Base-by-base conservation (phyloP, 2,329 filamentous ascomycete genomes). In the Penicillium sp. region DNA sequence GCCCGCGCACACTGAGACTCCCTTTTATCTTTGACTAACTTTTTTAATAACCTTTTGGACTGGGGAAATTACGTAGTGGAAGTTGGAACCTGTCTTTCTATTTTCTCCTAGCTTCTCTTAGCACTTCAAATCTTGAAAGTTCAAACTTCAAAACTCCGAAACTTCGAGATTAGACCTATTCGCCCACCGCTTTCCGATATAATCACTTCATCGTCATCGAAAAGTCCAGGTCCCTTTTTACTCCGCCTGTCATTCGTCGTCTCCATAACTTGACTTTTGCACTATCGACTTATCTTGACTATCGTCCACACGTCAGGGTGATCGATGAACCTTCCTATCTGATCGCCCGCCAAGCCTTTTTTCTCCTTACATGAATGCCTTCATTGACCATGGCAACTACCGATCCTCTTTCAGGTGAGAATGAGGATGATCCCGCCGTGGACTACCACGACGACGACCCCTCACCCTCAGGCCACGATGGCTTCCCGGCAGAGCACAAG, bases 321-420 rank as follows among this genome's bases (percentile, higher is more conserved):
- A 56, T 57, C 50, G 29, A 50, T 50, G 33, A 45, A 49, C 39
- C 20, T 18, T 48, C 32, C 31, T 46, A 46, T 46, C 46, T 25
- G 50, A 54, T 57, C 52, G 52, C 52, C 55, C 54, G 54, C 55
- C 55, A 57, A 59, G 57, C 48, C 39, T 25, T n/a, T 42, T 27
- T 20, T 39, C 49, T 54, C 53, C 49, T 58, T 59, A 59, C 55
- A 61, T 61, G 55, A 60, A 52, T 55, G n/a, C 42, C 46, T 48
- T 24, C 48, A 32, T 49, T 55, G 31, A 55, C 52, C 53, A 67
- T 67, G 65, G 57, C 62, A 31, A 56, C 62, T 44, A 61, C 57
- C 28, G 57, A 55, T 43, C 49, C 61, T 47, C 59, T 60, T 52
- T 53, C 60, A 45, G 59, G 54, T 29, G 64, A 67, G 43, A 62